Percentiles rank a stretch among this genome's conserved stretches.
Evolutionary conservation across 768 basidiomycete genomes (phyloP).

Genomic region (Suillus weaverae): DNA sequence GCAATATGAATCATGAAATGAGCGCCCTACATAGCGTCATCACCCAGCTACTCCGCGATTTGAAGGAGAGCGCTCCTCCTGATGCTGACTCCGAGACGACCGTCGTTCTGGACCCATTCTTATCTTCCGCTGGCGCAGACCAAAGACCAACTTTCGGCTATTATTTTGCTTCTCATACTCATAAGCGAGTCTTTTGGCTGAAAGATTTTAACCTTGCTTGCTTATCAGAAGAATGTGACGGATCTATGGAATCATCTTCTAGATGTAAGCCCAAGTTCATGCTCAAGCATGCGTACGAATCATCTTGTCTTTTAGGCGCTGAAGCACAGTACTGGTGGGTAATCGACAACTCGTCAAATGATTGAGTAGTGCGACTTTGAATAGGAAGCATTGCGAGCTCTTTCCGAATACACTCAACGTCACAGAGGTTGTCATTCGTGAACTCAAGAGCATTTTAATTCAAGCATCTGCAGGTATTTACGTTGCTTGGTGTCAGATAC

Average conservation of each 20-base stretch:
- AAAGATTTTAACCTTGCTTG: conserved; percentile 24
- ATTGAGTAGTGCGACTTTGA: background rate
- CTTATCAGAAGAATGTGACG: conserved; percentile 20
- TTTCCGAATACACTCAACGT: conserved; percentile 27
- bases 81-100: conserved; percentile 13
- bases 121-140: background rate
- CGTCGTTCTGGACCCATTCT: conserved; percentile 20
- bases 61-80: background rate
- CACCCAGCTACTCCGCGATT: background rate
- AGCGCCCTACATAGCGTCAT: background rate
- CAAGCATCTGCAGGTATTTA: conserved; percentile 31
- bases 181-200: conserved; percentile 32
- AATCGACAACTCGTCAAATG: too few species aligned
- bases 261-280: conserved; percentile 24
- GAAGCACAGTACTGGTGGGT: conserved; percentile 32
- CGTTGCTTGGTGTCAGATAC: background rate
- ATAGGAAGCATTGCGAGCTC: conserved; percentile 32
- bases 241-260: conserved; percentile 10
- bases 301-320: conserved; percentile 19
- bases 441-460: conserved; percentile 24
- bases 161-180: conserved; percentile 29
- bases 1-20: conserved; percentile 5
- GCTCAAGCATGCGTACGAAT: conserved; percentile 2
- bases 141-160: conserved; percentile 9
- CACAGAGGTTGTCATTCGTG: conserved; percentile 17